These are phyloP conservation scores for Salix suchowensis DNA, from an alignment of 345 rosid genomes.

Conservation along the genomic window DNA sequence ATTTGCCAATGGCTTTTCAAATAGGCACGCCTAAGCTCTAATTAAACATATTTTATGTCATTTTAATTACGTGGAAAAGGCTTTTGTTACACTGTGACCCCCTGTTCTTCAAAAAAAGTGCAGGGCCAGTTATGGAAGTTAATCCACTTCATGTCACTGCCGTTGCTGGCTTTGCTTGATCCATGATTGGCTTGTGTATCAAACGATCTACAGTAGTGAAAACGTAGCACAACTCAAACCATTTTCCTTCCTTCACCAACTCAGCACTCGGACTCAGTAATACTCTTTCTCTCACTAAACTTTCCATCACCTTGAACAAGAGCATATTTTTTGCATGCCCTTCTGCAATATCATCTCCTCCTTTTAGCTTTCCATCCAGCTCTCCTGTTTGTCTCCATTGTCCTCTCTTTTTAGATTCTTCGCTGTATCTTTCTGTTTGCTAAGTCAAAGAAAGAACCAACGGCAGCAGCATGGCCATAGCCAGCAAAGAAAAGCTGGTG, in stretches of 20 bases:
- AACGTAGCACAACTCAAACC: neutral
- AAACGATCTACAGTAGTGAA: constrained; percentile 8
- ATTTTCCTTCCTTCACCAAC: neutral
- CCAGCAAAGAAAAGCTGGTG: constrained; percentile 53
- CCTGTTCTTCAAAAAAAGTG: too few relatives aligned
- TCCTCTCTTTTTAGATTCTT: neutral
- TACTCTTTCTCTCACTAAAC: neutral
- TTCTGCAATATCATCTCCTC: constrained; percentile 6
- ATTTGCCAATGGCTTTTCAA: too few relatives aligned
- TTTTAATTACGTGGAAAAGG: too few relatives aligned
- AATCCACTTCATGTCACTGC: constrained; percentile 5
- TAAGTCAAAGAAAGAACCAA: neutral
- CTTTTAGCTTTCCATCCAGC: constrained; percentile 12
- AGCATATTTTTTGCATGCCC: constrained; percentile 20
- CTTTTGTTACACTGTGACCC: too few relatives aligned
- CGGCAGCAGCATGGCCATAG: constrained; percentile 11
- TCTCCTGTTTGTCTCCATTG: neutral
- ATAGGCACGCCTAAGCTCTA: too few relatives aligned
- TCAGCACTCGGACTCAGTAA: neutral
- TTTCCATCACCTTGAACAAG: neutral
- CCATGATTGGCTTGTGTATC: neutral
- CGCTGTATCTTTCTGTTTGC: neutral
- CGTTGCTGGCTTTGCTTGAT: neutral
- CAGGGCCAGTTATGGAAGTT: too few relatives aligned
- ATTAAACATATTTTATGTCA: too few relatives aligned